Base-by-base conservation (phyloP, 805 yeast species). In the Komagataella mondaviorum region DNA sequence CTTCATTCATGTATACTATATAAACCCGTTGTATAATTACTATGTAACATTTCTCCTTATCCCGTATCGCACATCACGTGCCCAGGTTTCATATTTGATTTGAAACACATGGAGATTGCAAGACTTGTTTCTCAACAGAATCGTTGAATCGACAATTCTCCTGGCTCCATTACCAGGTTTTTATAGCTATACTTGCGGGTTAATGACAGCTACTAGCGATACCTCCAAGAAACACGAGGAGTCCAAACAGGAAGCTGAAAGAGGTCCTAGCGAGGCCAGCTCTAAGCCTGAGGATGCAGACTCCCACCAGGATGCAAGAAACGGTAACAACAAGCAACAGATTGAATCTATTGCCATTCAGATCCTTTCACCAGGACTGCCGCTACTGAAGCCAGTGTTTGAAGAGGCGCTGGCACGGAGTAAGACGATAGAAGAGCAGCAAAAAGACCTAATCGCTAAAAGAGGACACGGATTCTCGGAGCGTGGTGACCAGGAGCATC, bases 291-390 rank as follows among this genome's bases (percentile, higher is more conserved):
- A 30, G 39, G 14, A 30, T 10, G 39, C 39, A 30, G 39, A 30
- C 10, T 4, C 39, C 5, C 10, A 30, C n/a, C 39, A 12, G 5
- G 39, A 30, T 8, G 14, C 14, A 14, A 8, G 39, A 30, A 30
- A 30, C 39, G 14, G 14, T 10, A 30, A 14, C 39, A 30, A 30
- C 14, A 30, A 30, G 14, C 39, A 30, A 8, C 39, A 30, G 14
- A 30, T 30, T 30, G 49, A 43, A 14, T 46, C 52, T 7, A 44
- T 44, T 14, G 52, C 52, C 18, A 23, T 51, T 10, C 50, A 51
- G 16, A 51, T 51, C 39, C 50, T 51, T 17, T 51, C 52, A 14
- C 52, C 52, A 10, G 52, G 52, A 23, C 48, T 51, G 10, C 52
- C 52, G 8, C 47, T 24, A 12, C 23, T 51, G 36, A 48, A 46